Percentiles rank a stretch among this genome's conserved stretches.
Evolutionary conservation across 768 basidiomycete genomes (phyloP).

Genomic region (Boletus reticuloceps): DNA sequence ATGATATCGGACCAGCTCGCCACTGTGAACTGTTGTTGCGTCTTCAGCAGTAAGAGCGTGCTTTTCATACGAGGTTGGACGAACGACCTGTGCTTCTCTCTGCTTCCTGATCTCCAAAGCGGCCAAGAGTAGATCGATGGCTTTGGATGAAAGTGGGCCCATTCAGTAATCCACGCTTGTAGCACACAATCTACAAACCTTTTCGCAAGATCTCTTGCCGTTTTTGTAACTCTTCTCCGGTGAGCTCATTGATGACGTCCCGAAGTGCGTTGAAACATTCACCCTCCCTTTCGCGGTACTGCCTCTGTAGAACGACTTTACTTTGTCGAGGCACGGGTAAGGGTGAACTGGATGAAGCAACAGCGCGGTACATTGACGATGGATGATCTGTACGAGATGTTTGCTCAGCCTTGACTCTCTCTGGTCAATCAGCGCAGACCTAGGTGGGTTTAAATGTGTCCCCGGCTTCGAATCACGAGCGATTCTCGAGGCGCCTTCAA

Average conservation of each 20-base stretch:
- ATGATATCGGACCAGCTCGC: slow-evolving; percentile 1
- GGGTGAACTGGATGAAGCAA: neutral
- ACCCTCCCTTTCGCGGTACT: slow-evolving; percentile 21
- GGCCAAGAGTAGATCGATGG: slow-evolving; percentile 8
- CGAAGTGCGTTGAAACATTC: slow-evolving; percentile 23
- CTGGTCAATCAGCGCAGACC: neutral
- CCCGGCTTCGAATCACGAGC: too few species aligned
- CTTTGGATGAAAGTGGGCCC: neutral
- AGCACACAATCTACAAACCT: slow-evolving; percentile 6
- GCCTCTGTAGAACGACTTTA: slow-evolving; percentile 16
- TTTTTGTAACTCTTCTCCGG: slow-evolving; percentile 9
- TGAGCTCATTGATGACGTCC: slow-evolving; percentile 16
- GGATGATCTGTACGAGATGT: neutral
- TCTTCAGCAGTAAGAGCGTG: neutral
- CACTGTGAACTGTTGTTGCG: neutral
- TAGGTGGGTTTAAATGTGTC: slow-evolving; percentile 6
- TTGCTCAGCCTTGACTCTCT: neutral
- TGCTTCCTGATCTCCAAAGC: neutral
- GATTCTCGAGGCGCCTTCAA: too few species aligned
- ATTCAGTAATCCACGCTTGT: neutral
- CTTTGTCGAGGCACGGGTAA: slow-evolving; percentile 1
- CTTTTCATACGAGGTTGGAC: neutral
- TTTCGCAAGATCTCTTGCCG: slow-evolving; percentile 21
- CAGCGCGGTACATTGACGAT: neutral
- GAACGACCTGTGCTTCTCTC: neutral